These are phyloP conservation scores for Trichoderma arundinaceum DNA, from an alignment of 2,329 filamentous ascomycete genomes.

Conservation along the genomic window DNA sequence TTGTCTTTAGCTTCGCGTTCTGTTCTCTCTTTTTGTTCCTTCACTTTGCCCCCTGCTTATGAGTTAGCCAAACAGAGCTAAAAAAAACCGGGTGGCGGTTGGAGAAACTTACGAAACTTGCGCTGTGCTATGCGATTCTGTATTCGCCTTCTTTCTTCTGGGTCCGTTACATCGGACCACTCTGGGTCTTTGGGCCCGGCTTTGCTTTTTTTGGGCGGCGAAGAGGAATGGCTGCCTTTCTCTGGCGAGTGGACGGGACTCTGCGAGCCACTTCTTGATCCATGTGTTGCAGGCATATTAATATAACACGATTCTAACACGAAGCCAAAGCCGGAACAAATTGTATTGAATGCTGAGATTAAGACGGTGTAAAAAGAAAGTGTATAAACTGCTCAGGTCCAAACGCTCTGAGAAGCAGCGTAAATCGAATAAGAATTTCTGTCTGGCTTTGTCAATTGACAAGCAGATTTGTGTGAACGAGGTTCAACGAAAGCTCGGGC, in stretches of 20 bases:
- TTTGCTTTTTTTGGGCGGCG: slow-evolving; percentile 50
- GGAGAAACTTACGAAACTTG: slow-evolving; percentile 68
- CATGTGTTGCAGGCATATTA: slow-evolving; percentile 36
- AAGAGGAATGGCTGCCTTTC: slow-evolving; percentile 40
- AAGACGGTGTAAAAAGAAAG: neutral
- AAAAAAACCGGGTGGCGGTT: neutral
- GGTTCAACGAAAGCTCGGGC: neutral
- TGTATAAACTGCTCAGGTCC: neutral
- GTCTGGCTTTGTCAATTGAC: no score
- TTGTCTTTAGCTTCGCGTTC: slow-evolving; percentile 69
- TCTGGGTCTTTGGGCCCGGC: slow-evolving; percentile 59
- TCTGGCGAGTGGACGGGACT: slow-evolving; percentile 35
- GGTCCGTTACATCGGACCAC: slow-evolving; percentile 73
- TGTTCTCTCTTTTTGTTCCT: slow-evolving; percentile 68
- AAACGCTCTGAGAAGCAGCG: neutral
- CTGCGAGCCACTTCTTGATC: slow-evolving; percentile 37
- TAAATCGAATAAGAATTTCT: neutral
- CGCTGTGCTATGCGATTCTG: slow-evolving; percentile 78
- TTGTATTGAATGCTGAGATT: neutral
- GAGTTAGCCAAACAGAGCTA: slow-evolving; percentile 27
- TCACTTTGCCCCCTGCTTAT: slow-evolving; percentile 68
- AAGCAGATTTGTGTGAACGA: neutral
- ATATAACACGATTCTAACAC: neutral
- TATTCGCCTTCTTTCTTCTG: slow-evolving; percentile 72
- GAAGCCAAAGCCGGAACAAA: neutral